Percentiles rank a stretch among this genome's conserved stretches.
These are phyloP conservation scores for Deakozyma indianensis DNA, from an alignment of 805 yeast species.

Conservation along the genomic window DNA sequence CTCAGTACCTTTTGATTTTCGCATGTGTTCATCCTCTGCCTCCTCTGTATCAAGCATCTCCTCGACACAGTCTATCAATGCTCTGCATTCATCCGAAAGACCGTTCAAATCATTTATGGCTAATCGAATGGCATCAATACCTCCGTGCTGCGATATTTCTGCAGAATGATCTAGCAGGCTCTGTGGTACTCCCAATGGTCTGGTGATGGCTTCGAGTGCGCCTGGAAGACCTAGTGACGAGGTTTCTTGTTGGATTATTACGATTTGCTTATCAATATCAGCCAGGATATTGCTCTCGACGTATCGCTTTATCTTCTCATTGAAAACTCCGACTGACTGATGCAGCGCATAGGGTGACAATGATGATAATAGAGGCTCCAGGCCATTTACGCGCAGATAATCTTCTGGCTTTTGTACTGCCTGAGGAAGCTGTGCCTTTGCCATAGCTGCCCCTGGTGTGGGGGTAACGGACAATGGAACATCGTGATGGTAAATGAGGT, in stretches of 20 bases:
- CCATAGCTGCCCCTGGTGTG: constrained; percentile 39
- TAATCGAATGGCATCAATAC: constrained; percentile 28
- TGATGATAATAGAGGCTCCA: constrained; percentile 35
- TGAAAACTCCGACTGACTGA: constrained; percentile 45
- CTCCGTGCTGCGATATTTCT: constrained; percentile 40
- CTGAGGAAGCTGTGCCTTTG: constrained; percentile 29
- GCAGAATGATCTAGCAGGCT: constrained; percentile 41
- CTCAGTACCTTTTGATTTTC: constrained; percentile 35
- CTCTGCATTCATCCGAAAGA: constrained; percentile 27
- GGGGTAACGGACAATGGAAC: constrained; percentile 36
- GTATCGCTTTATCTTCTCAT: constrained; percentile 47
- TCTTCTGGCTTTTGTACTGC: constrained; percentile 22
- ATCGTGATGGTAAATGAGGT: constrained; percentile 54
- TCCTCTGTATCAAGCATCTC: constrained; percentile 35
- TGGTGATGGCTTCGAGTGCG: constrained; percentile 43
- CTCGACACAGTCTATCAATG: constrained; percentile 13
- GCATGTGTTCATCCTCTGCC: constrained; percentile 39
- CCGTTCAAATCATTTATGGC: constrained; percentile 32
- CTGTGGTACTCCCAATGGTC: constrained; percentile 42
- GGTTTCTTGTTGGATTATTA: constrained; percentile 16
- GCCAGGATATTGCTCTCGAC: constrained; percentile 29
- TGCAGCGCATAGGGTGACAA: constrained; percentile 56
- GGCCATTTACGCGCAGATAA: constrained; percentile 9
- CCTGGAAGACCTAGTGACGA: constrained; percentile 43
- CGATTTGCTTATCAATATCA: constrained; percentile 16